Evolutionary conservation across 2,329 filamentous ascomycete genomes (phyloP), one percentile per base, ranked within the genome.

Genomic region (Aspergillus latus): DNA sequence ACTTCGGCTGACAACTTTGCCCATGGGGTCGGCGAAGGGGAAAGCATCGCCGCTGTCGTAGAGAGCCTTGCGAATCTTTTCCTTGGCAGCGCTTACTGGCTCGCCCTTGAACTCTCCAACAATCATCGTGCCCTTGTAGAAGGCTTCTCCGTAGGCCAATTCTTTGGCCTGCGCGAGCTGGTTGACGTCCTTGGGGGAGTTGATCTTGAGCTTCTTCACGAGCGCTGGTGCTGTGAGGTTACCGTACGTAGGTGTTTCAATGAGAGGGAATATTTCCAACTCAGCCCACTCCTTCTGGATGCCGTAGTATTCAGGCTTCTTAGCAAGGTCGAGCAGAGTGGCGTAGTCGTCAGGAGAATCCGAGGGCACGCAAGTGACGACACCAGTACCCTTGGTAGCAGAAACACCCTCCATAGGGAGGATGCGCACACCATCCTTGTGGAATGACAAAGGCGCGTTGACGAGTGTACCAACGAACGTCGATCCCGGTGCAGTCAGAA

Each of bases 211-310:
- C 74, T 94, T 86, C 79, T 97, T 90, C 52, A 96, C 89, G 58
- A 99, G 79, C 66, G 86, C 84, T 62, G 89, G 87, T 0, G 94
- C 94, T 48, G 89, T 89, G 57, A 96, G 81, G 66, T 96, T 88
- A 52, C 91, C 92, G 68, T 93, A 96, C 2, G 85, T 86, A 0
- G 93, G 92, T 0, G 94, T 97, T 57, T 91, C 82, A 62, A 96
- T 95, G 65, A 99, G 88, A 51, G 94, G 91, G 59, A 91, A 72
- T 54, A 97, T 93, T 62, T 97, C 90, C 53, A 93, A 80, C 70
- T 96, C 89, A 3, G 89, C 92, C 94, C 94, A 99, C 72, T 96
- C 92, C 77, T 95, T 94, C 78, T 96, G 84, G 72, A 99, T 97
- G 50, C 89, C 88, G 74, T 99, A 96, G 80, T 90, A 97, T 6